These are phyloP conservation scores for Penicillium sp. DNA, from an alignment of 2,329 filamentous ascomycete genomes.

Conservation along the genomic window DNA sequence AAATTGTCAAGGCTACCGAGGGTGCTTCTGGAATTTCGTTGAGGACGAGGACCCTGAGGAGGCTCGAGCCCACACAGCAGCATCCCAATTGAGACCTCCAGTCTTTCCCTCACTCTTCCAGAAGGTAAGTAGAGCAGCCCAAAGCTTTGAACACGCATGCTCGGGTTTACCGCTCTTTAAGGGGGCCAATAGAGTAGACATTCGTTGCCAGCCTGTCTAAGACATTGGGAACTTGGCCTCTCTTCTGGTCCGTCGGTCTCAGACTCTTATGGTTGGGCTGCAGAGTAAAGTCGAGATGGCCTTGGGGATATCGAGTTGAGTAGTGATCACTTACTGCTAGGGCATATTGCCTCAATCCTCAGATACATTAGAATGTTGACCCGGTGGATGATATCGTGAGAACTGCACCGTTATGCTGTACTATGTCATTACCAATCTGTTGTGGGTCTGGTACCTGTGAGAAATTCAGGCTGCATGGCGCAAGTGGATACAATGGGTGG, in stretches of 20 bases:
- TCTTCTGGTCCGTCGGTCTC: slow-evolving; percentile 9
- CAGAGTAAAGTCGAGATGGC: slow-evolving; percentile 1
- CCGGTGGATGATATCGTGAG: background rate
- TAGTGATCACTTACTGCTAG: background rate
- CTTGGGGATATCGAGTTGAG: background rate
- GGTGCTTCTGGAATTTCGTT: background rate
- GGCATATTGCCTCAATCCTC: slow-evolving; percentile 2
- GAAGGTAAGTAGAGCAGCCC: slow-evolving; percentile 7
- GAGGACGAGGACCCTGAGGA: background rate
- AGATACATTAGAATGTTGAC: slow-evolving; percentile 6
- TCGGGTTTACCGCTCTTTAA: slow-evolving; percentile 20
- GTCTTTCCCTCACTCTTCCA: slow-evolving; percentile 13
- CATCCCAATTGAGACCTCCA: slow-evolving; percentile 15
- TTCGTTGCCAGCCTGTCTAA: slow-evolving; percentile 14
- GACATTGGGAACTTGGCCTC: slow-evolving; percentile 18
- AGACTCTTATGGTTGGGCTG: slow-evolving; percentile 7
- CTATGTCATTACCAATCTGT: slow-evolving; percentile 5
- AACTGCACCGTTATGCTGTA: slow-evolving; percentile 13
- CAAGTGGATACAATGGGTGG: slow-evolving; percentile 12
- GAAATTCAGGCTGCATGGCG: slow-evolving; percentile 5
- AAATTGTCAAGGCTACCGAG: background rate
- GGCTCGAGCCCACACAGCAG: slow-evolving; percentile 14
- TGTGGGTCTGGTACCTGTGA: slow-evolving; percentile 3
- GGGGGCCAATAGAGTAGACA: background rate
- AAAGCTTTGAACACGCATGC: slow-evolving; percentile 8